These are phyloP conservation scores for Xylaria sp. DNA, from an alignment of 2,329 filamentous ascomycete species.

Conservation along the genomic window DNA sequence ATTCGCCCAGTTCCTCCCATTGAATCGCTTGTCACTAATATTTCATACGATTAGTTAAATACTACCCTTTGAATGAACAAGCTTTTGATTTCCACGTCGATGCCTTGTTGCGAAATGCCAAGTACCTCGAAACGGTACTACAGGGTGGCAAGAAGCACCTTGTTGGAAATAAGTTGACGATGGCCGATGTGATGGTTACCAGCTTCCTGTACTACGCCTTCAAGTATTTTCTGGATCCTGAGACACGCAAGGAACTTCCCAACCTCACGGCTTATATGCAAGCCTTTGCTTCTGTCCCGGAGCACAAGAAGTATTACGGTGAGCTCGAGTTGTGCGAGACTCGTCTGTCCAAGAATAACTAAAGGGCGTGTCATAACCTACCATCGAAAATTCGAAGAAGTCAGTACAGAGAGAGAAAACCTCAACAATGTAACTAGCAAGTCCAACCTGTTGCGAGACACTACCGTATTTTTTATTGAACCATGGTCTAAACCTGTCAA, in stretches of 20 bases:
- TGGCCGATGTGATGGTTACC: slow-evolving; percentile 54
- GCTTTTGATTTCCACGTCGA: slow-evolving; percentile 39
- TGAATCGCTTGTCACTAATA: not conserved
- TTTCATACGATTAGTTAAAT: slow-evolving; percentile 41
- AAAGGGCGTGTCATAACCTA: not conserved
- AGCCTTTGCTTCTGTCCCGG: slow-evolving; percentile 47
- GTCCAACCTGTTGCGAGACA: too few relatives aligned
- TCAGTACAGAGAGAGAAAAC: not conserved
- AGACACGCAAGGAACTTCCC: slow-evolving; percentile 52
- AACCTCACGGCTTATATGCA: slow-evolving; percentile 50
- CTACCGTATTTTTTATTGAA: too few relatives aligned
- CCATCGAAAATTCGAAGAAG: not conserved
- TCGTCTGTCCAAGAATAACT: not conserved
- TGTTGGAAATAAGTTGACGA: slow-evolving; percentile 53
- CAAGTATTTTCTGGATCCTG: slow-evolving; percentile 50
- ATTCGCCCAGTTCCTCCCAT: not conserved
- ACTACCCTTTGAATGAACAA: slow-evolving; percentile 44
- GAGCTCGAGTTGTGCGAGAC: slow-evolving; percentile 50
- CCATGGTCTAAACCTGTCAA: too few relatives aligned
- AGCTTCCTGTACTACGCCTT: slow-evolving; percentile 43
- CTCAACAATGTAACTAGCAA: not conserved
- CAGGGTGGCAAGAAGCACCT: slow-evolving; percentile 52
- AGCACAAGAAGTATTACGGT: slow-evolving; percentile 51
- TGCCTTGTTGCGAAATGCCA: slow-evolving; percentile 47
- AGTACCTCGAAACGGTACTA: slow-evolving; percentile 49